These are phyloP conservation scores for Dothistroma septosporum DNA, from an alignment of 2,329 filamentous ascomycete species.

Conservation along the genomic window DNA sequence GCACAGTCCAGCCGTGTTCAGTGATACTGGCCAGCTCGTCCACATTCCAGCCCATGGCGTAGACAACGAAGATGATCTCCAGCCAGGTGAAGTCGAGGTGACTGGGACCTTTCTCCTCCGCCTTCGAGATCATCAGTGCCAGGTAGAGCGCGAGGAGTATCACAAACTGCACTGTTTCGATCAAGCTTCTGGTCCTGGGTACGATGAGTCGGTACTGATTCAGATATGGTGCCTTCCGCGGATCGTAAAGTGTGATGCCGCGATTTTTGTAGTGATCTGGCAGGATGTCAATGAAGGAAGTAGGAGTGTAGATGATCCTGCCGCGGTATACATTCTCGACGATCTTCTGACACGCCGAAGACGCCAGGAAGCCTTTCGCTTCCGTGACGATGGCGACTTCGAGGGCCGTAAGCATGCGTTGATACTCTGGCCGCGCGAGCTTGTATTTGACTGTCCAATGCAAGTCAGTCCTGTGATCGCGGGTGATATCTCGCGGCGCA, in stretches of 20 bases:
- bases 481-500: conserved; percentile 63
- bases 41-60: conserved; percentile 72
- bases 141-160: conserved; percentile 66
- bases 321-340: conserved; percentile 79
- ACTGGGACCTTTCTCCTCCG: conserved; percentile 44
- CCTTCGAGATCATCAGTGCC: conserved; percentile 65
- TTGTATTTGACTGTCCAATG: conserved; percentile 43
- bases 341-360: conserved; percentile 74
- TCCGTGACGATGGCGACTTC: conserved; percentile 81
- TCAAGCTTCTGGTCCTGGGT: conserved; percentile 68
- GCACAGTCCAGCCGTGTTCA: conserved; percentile 74
- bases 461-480: conserved; percentile 50
- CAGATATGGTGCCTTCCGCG: conserved; percentile 66
- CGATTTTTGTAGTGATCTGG: conserved; percentile 83
- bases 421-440: conserved; percentile 44
- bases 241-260: conserved; percentile 76
- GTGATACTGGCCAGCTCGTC: conserved; percentile 74
- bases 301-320: conserved; percentile 76
- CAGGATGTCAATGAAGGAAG: conserved; percentile 75
- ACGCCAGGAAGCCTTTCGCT: conserved; percentile 72
- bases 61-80: conserved; percentile 67
- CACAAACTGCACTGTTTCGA: conserved; percentile 71
- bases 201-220: conserved; percentile 85
- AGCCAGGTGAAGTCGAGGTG: conserved; percentile 41
- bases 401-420: conserved; percentile 67